phyloP scores from a whole-genome alignment of 164 flowering plant genomes.

The Stephania cephalantha region DNA sequence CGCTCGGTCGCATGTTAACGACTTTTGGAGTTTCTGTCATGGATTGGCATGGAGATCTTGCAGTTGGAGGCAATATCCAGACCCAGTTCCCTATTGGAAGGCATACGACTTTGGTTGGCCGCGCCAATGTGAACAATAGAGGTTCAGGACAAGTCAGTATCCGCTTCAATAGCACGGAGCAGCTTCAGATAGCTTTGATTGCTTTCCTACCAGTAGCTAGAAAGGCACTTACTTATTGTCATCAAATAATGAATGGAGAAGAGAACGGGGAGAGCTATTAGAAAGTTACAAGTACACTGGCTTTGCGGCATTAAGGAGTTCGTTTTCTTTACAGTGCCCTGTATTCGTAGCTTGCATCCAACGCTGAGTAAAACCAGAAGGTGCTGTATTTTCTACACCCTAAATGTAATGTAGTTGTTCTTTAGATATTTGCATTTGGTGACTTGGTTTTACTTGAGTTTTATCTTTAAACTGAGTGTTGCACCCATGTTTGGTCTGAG shows the following conservation, averaged over 20 bases:
- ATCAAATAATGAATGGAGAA: conserved; percentile 41
- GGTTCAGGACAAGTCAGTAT: conserved; percentile 85
- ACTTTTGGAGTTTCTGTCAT: conserved; percentile 82
- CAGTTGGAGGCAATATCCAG: conserved; percentile 79
- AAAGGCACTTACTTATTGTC: conserved; percentile 42
- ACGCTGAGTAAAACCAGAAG: conserved; percentile 21
- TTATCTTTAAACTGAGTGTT: not conserved
- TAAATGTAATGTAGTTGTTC: not conserved
- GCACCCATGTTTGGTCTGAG: conserved; percentile 1
- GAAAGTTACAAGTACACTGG: conserved; percentile 10
- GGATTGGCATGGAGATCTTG: conserved; percentile 99
- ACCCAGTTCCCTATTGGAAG: conserved; percentile 82
- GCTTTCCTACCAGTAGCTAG: conserved; percentile 63
- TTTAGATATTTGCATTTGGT: conserved; percentile 1
- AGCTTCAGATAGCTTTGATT: conserved; percentile 72
- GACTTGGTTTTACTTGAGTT: conserved; percentile 3
- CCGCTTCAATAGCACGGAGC: conserved; percentile 83
- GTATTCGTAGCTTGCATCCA: not conserved
- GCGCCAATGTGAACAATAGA: conserved; percentile 77
- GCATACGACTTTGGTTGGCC: conserved; percentile 54
- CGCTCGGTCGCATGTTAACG: conserved; percentile 63
- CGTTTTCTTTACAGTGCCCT: not conserved
- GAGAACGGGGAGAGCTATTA: conserved; percentile 31
- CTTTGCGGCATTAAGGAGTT: conserved; percentile 18
- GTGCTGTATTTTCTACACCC: conserved; percentile 7